Evolutionary conservation across 2,329 filamentous ascomycete species (phyloP).

Genomic region (Sarocladium brachiariae): DNA sequence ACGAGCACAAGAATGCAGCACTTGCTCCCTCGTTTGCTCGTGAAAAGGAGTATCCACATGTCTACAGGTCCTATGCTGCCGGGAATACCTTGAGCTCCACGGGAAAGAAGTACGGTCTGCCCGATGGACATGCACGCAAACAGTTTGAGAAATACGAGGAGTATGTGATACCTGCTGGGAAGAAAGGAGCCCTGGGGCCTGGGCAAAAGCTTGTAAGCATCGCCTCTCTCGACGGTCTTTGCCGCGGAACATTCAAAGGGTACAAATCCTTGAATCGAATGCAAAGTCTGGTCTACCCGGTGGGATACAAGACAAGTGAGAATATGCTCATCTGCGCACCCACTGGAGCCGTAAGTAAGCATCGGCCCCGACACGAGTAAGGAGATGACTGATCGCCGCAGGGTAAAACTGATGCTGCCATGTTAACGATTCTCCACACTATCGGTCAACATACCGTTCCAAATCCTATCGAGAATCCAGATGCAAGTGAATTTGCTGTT

Average conservation of each 20-base stretch:
- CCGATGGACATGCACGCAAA: conserved; percentile 62
- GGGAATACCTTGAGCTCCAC: conserved; percentile 77
- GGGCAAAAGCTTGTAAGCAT: conserved; percentile 75
- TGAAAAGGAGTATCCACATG: conserved; percentile 81
- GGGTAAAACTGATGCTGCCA: conserved; percentile 97
- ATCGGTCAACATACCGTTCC: conserved; percentile 80
- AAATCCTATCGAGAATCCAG: conserved; percentile 66
- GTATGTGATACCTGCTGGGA: conserved; percentile 75
- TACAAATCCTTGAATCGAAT: conserved; percentile 94
- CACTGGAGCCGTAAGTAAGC: conserved; percentile 67
- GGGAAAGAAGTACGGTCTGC: conserved; percentile 78
- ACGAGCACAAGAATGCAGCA: conserved; percentile 71
- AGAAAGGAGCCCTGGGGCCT: conserved; percentile 65
- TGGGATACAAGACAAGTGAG: conserved; percentile 91
- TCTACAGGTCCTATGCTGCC: conserved; percentile 77
- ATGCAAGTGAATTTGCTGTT: conserved; percentile 74
- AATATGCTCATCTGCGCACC: conserved; percentile 99
- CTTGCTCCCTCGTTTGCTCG: conserved; percentile 66
- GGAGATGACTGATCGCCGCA: conserved; percentile 19
- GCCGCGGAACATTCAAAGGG: conserved; percentile 83
- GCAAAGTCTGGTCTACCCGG: conserved; percentile 93
- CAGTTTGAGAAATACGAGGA: conserved; percentile 82
- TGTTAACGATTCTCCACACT: conserved; percentile 90
- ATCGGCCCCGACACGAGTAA: background rate
- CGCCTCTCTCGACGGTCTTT: conserved; percentile 78